Conservation (phyloP, 1,284 basidiomycete species). For the Neolentinus lepideus region DNA sequence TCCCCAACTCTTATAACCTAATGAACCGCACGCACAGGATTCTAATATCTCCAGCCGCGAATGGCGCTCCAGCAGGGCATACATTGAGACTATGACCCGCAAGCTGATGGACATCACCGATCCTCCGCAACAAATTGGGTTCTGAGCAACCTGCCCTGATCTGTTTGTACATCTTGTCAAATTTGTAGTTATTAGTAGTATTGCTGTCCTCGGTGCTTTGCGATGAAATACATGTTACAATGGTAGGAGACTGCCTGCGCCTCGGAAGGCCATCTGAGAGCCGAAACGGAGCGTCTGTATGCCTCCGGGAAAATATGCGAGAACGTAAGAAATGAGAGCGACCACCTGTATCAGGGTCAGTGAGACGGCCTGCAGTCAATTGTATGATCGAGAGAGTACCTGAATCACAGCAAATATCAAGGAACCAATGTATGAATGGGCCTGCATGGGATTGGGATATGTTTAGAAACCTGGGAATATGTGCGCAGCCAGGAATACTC, state of each 20-base stretch:
- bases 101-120: constrained; percentile 52
- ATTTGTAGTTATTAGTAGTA: neutral
- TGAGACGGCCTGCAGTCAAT: neutral
- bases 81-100: constrained; percentile 64
- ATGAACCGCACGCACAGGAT: constrained; percentile 19
- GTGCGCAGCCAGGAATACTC: constrained; percentile 22
- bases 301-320: constrained; percentile 82
- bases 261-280: constrained; percentile 73
- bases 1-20: neutral
- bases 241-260: constrained; percentile 75
- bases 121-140: neutral
- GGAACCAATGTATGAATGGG: constrained; percentile 79
- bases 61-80: constrained; percentile 43
- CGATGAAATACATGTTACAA: constrained; percentile 31
- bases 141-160: too few relatives aligned
- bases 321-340: constrained; percentile 78
- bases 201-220: neutral
- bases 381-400: constrained; percentile 27
- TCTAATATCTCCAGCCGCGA: constrained; percentile 18
- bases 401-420: constrained; percentile 76
- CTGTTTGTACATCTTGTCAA: neutral
- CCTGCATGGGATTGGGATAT: constrained; percentile 29
- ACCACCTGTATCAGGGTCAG: constrained; percentile 44
- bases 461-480: neutral
- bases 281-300: constrained; percentile 74